Percentiles rank a stretch among this genome's conserved stretches.
Conservation (phyloP, 2,329 filamentous ascomycete genomes). For the Aspergillus brunneoviolaceus region DNA sequence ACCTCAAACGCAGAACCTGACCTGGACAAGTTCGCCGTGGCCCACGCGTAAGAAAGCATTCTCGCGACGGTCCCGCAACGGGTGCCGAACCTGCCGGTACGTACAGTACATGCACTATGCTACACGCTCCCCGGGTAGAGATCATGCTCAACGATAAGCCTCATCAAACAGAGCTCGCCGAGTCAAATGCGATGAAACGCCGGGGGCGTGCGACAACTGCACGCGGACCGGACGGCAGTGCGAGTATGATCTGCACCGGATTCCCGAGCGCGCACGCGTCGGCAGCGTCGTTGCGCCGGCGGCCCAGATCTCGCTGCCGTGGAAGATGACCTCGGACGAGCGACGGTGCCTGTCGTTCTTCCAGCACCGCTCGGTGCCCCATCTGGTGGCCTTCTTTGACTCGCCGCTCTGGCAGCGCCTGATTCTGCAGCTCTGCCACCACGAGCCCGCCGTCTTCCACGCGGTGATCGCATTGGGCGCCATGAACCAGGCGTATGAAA, state of each 20-base stretch:
- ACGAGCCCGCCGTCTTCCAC: constrained; percentile 20
- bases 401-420: constrained; percentile 13
- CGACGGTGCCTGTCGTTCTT: constrained; percentile 4
- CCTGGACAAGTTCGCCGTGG: too few species aligned
- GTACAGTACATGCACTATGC: neutral
- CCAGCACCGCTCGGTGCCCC: neutral
- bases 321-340: constrained; percentile 3
- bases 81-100: constrained; percentile 6
- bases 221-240: constrained; percentile 3
- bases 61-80: too few species aligned
- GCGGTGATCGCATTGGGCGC: constrained; percentile 16
- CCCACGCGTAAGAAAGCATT: too few species aligned
- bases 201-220: constrained; percentile 1
- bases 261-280: neutral
- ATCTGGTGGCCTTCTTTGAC: constrained; percentile 1
- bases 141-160: too few species aligned
- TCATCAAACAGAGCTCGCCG: neutral
- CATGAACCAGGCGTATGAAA: constrained; percentile 11
- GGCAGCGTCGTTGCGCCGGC: neutral
- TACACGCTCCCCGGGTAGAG: too few species aligned
- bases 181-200: constrained; percentile 8
- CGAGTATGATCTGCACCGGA: constrained; percentile 2
- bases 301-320: neutral
- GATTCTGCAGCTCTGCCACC: constrained; percentile 13
- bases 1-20: too few species aligned